Percentiles rank a stretch among this genome's conserved stretches.
Conservation (phyloP, 345 rosid species). For the Populus ilicifolia region DNA sequence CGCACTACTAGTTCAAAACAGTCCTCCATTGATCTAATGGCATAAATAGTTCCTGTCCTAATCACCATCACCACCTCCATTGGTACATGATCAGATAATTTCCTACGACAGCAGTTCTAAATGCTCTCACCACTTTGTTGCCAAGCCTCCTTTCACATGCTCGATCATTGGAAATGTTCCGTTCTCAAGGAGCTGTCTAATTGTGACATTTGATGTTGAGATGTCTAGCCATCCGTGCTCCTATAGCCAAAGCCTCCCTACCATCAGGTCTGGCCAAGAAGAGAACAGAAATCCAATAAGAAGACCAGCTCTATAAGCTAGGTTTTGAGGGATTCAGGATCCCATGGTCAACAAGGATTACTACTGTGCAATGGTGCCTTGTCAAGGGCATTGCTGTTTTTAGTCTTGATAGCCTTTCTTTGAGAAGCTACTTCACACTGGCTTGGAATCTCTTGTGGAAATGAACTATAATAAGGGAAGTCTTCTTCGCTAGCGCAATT, state of each 20-base stretch:
- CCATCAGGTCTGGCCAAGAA: slow-evolving; percentile 23
- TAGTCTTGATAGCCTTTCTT: slow-evolving; percentile 7
- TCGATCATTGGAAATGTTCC: not conserved
- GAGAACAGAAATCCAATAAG: slow-evolving; percentile 9
- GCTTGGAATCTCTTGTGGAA: slow-evolving; percentile 1
- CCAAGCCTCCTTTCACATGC: slow-evolving; percentile 11
- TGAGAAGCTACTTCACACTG: not conserved
- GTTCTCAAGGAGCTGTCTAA: slow-evolving; percentile 14
- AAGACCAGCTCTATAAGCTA: slow-evolving; percentile 3
- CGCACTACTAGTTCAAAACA: slow-evolving; percentile 3
- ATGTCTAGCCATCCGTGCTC: slow-evolving; percentile 11
- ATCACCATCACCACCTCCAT: slow-evolving; percentile 15
- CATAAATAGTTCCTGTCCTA: slow-evolving; percentile 6
- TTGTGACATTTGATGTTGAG: slow-evolving; percentile 7
- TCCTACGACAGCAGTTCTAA: slow-evolving; percentile 1
- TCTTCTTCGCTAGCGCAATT: slow-evolving; percentile 18
- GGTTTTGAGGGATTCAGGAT: not conserved
- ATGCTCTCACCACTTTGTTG: slow-evolving; percentile 6
- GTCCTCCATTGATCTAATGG: slow-evolving; percentile 14
- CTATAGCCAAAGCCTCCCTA: slow-evolving; percentile 14
- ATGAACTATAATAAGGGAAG: slow-evolving; percentile 19
- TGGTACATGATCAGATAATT: slow-evolving; percentile 3
- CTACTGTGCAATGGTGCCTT: slow-evolving; percentile 20
- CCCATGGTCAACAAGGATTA: slow-evolving; percentile 9
- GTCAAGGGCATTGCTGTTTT: slow-evolving; percentile 5